Evolutionary conservation across 805 yeast genomes (phyloP).

Genomic region (Blastobotrys americana): DNA sequence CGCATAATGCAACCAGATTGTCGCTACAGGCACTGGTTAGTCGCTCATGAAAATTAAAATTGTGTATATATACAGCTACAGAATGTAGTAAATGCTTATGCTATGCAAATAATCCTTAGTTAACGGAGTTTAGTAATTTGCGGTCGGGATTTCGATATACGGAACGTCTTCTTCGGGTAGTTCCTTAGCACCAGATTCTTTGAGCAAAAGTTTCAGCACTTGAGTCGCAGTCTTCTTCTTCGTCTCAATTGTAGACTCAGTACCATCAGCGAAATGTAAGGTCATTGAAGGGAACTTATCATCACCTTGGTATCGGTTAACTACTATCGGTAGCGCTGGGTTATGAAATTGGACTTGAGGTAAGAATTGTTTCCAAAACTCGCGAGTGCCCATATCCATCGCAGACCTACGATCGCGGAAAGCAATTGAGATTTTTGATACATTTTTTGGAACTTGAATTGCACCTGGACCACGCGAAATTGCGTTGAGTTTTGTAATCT

Average conservation of each 20-base stretch:
- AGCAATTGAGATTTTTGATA: background rate
- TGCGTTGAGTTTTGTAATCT: constrained; percentile 1
- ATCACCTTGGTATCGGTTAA: constrained; percentile 46
- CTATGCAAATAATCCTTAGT: too few relatives aligned
- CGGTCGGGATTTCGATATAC: background rate
- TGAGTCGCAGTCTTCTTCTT: background rate
- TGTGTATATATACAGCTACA: background rate
- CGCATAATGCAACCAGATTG: too few relatives aligned
- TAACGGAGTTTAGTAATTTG: background rate
- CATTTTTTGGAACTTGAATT: constrained; percentile 1
- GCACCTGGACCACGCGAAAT: constrained; percentile 8
- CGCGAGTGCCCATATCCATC: constrained; percentile 32
- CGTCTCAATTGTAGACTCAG: constrained; percentile 44
- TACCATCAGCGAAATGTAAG: constrained; percentile 36
- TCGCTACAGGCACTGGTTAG: too few relatives aligned
- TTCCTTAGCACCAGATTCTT: constrained; percentile 2
- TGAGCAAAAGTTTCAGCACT: constrained; percentile 1
- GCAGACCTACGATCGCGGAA: constrained; percentile 3
- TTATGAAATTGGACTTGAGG: constrained; percentile 80
- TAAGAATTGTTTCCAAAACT: constrained; percentile 66
- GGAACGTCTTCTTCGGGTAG: constrained; percentile 5
- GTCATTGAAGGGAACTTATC: constrained; percentile 41
- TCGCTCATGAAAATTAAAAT: background rate
- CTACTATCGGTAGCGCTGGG: constrained; percentile 57
- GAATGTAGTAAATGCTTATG: background rate